These are phyloP conservation scores for Candida neerlandica DNA, from an alignment of 1,139 yeast genomes.

Conservation along the genomic window DNA sequence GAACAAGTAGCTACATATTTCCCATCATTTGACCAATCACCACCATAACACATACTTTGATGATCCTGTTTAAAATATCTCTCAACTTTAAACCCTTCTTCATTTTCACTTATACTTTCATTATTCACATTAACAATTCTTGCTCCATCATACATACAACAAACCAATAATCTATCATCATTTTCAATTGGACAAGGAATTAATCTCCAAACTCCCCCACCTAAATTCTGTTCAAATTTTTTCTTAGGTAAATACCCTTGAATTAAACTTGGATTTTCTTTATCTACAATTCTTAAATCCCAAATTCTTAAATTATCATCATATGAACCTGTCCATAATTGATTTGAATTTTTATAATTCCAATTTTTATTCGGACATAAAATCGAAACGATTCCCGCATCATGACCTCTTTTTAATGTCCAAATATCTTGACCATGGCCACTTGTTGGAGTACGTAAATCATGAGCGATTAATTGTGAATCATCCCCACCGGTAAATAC, in stretches of 20 bases:
- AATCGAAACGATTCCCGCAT: slow-evolving; percentile 87
- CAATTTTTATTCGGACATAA: slow-evolving; percentile 48
- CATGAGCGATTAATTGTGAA: slow-evolving; percentile 73
- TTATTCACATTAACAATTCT: slow-evolving; percentile 48
- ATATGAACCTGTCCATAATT: slow-evolving; percentile 87
- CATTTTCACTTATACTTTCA: slow-evolving; percentile 16
- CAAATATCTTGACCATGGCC: slow-evolving; percentile 59
- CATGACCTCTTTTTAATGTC: slow-evolving; percentile 63
- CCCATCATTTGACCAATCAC: slow-evolving; percentile 71
- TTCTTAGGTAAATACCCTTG: slow-evolving; percentile 53
- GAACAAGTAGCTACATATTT: slow-evolving; percentile 73
- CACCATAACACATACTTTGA: slow-evolving; percentile 93
- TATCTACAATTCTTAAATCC: slow-evolving; percentile 65
- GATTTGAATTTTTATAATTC: slow-evolving; percentile 48
- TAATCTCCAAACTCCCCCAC: slow-evolving; percentile 96
- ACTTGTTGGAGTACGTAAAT: slow-evolving; percentile 53
- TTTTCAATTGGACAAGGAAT: slow-evolving; percentile 60
- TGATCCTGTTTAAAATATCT: slow-evolving; percentile 69
- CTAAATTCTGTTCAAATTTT: slow-evolving; percentile 52
- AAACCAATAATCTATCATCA: slow-evolving; percentile 59
- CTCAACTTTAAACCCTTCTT: slow-evolving; percentile 42
- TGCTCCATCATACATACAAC: slow-evolving; percentile 98
- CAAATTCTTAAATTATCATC: slow-evolving; percentile 75
- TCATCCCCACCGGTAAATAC: slow-evolving; percentile 94
- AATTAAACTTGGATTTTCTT: slow-evolving; percentile 36